phyloP scores from a whole-genome alignment of 352 stramenopile genomes.

The Phytophthora pini region DNA sequence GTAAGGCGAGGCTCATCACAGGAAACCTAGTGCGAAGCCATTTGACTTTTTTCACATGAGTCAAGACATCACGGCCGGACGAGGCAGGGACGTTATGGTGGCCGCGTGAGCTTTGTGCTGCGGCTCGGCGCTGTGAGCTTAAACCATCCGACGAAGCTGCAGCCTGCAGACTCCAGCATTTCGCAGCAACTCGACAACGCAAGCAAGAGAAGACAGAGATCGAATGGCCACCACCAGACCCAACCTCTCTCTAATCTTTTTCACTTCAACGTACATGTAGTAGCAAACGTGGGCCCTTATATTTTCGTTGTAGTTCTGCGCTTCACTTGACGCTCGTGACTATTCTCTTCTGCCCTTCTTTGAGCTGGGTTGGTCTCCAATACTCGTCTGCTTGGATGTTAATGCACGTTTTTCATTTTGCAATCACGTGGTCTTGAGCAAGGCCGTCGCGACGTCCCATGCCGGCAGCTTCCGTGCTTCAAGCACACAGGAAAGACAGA shows the following conservation, averaged over 20 bases:
- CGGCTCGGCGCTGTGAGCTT: slow-evolving; percentile 1
- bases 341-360: slow-evolving; percentile 4
- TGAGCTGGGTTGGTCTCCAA: slow-evolving; percentile 4
- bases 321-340: slow-evolving; percentile 1
- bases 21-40: background rate
- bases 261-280: slow-evolving; percentile 20
- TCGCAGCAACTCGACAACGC: slow-evolving; percentile 32
- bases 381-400: slow-evolving; percentile 1
- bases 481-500: slow-evolving; percentile 61
- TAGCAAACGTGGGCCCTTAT: slow-evolving; percentile 23
- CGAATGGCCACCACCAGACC: background rate
- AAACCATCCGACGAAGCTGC: slow-evolving; percentile 3
- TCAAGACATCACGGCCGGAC: slow-evolving; percentile 15
- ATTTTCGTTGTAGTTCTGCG: slow-evolving; percentile 16
- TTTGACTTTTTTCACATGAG: slow-evolving; percentile 18
- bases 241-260: background rate
- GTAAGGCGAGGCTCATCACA: background rate
- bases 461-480: slow-evolving; percentile 46
- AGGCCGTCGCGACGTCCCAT: slow-evolving; percentile 46
- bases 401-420: background rate
- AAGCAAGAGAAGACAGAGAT: slow-evolving; percentile 23
- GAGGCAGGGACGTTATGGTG: slow-evolving; percentile 6
- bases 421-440: slow-evolving; percentile 32
- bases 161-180: slow-evolving; percentile 2
- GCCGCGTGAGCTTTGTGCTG: slow-evolving; percentile 32